Base-by-base conservation (phyloP, 2,329 filamentous ascomycete genomes). In the Colletotrichum echinochloae region DNA sequence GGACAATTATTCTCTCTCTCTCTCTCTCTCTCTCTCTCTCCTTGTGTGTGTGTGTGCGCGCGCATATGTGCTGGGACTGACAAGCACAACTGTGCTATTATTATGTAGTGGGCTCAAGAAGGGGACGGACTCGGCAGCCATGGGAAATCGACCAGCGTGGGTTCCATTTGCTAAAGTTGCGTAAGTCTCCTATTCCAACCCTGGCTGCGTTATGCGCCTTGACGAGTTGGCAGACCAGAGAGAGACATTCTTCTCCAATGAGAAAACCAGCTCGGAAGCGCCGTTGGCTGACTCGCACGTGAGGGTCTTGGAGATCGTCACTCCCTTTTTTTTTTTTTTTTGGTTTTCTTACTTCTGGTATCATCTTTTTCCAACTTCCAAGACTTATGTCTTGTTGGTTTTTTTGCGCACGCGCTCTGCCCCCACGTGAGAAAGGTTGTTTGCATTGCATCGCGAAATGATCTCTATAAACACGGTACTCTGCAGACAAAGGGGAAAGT, bases 281-380 rank as follows among this genome's bases (percentile, higher is more conserved):
- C 67, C 57, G 57, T 62, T 63, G 44, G 23, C 64, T 67, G 64
- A 70, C 67, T 70, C 67, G 64, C 67, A 59, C 44, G 52, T 51
- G 67, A 70, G 64, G 62, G 57, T 67, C 67, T 59, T 23, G 44
- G 35, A n/a, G 57, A 67, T 67, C 67, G 52, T 70, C 64, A 62
- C 63, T 33, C 18, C 64, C 51, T 18, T 33, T 35, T 48, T 49
- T 54, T 60, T 65, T 46, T 26, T n/a, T n/a, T n/a, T 11, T n/a
- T n/a, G 20, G 0, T 44, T 11, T 9, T 4, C 7, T n/a, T n/a
- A 39, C 14, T 18, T 39, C 37, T 41, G 49, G n/a, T 37, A 2
- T 60, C n/a, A n/a, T n/a, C n/a, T 30, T 41, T n/a, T 7, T 23
- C 23, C 54, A 41, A 54, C 28, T 63, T 62, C 44, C 56, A 62